Base-by-base conservation (phyloP, 2,329 filamentous ascomycete genomes). In the Trichocomaceae sp. region DNA sequence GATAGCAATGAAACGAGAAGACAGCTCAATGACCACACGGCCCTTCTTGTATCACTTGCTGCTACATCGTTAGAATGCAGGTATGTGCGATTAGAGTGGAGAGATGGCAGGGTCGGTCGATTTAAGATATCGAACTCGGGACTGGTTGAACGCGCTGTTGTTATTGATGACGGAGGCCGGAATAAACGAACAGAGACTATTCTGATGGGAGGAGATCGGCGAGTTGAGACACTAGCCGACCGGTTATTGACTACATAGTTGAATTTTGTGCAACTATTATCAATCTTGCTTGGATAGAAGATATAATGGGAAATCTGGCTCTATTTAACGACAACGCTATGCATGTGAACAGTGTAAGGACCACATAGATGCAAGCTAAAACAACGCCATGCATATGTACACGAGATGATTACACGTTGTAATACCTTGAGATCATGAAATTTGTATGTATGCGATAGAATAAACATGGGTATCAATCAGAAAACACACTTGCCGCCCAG, bases 61-160 rank as follows among this genome's bases (percentile, higher is more conserved):
- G 55, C 69, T 3, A 70, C 66, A 3, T 63, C 71, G 12, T 50
- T 72, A 31, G 75, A 77, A 58, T 65, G 71, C 15, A 64, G 69
- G 35, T 74, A 75, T 63, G 63, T 75, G 23, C 68, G 73, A 10
- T 46, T 77, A 15, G 68, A 75, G 56, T 77, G 74, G 74, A 62
- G 61, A 12, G 72, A 75, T 62, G 73, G 72, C 5, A 68, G 70
- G 5, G 68, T 77, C 26, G 75, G 73, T 3, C 63, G 72, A 42
- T 69, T 77, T 44, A 73, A 72, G 56, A 60, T 77, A 22, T 71
- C 72, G 2, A 68, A 72, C 60, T 56, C 64, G 8, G 74, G 74
- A 3, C 51, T 63, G 33, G 66, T 77, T 29, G 71, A 75, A 54
- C 62, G 71, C 10, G 73, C 71, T 3, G 70, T 75, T 46, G 69